Conservation (phyloP, 768 basidiomycete species). For the Mycena galericulata region DNA sequence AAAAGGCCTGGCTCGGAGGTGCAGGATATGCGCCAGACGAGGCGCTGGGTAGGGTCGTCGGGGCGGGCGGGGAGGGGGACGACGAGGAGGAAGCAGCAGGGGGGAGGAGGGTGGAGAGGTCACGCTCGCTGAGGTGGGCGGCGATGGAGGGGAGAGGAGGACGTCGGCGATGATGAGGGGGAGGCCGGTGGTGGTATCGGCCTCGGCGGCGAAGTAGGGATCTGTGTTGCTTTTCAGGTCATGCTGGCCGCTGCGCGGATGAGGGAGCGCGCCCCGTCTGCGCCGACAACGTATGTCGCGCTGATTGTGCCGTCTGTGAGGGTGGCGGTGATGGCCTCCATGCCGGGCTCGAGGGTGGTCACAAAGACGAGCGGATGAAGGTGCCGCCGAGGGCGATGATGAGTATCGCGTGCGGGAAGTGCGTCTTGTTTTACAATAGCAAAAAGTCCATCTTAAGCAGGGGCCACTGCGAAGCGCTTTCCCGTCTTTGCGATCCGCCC, state of each 20-base stretch:
- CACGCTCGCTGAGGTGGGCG: neutral
- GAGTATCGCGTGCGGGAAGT: constrained; percentile 46
- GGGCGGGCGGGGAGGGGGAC: too few relatives aligned
- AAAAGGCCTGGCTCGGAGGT: too few relatives aligned
- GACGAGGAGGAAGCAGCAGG: too few relatives aligned
- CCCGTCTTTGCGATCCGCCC: too few relatives aligned
- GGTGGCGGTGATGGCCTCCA: neutral
- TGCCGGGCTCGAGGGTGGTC: constrained; percentile 36
- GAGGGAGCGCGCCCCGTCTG: constrained; percentile 53
- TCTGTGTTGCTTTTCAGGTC: constrained; percentile 5
- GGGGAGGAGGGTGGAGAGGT: neutral
- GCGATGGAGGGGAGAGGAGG: neutral
- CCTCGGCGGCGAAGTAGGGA: neutral
- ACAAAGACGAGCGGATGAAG: too few relatives aligned
- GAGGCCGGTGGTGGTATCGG: too few relatives aligned
- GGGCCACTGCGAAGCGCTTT: too few relatives aligned
- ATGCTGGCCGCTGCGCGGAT: constrained; percentile 39
- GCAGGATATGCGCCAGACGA: too few relatives aligned
- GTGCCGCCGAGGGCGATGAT: constrained; percentile 26
- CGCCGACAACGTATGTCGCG: constrained; percentile 54
- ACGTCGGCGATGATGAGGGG: too few relatives aligned
- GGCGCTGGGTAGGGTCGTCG: too few relatives aligned
- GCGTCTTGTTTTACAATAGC: constrained; percentile 45
- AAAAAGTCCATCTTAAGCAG: constrained; percentile 31
- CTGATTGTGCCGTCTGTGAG: constrained; percentile 49